Evolutionary conservation across 306 rosid genomes (phyloP).

Genomic region (Vicia faba): DNA sequence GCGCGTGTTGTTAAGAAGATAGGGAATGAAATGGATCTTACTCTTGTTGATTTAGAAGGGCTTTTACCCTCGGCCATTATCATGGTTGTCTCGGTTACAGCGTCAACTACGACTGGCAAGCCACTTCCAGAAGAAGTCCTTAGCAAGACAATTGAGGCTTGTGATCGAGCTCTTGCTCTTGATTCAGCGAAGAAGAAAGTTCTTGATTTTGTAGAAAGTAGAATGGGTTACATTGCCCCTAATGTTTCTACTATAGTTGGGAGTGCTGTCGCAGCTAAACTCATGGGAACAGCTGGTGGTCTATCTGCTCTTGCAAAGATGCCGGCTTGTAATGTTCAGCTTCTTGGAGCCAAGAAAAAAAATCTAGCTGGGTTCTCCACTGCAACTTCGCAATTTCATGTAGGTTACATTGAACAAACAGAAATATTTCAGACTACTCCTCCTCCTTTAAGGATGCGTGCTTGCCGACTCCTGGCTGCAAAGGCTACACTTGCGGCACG

Average conservation of each 20-base stretch:
- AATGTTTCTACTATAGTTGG: slow-evolving; percentile 93
- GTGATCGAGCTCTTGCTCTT: slow-evolving; percentile 92
- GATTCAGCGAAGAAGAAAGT: slow-evolving; percentile 88
- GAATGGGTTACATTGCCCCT: slow-evolving; percentile 98
- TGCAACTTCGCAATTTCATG: slow-evolving; percentile 90
- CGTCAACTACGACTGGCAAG: slow-evolving; percentile 97
- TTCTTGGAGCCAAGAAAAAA: slow-evolving; percentile 93
- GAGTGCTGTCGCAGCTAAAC: slow-evolving; percentile 96
- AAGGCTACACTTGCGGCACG: slow-evolving; percentile 94
- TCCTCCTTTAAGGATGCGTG: slow-evolving; percentile 85
- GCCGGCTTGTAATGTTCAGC: slow-evolving; percentile 99
- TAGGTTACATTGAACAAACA: slow-evolving; percentile 90
- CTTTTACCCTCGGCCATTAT: slow-evolving; percentile 89
- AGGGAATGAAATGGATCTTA: slow-evolving; percentile 88
- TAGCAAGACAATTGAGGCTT: slow-evolving; percentile 75
- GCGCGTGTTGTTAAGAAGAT: slow-evolving; percentile 97
- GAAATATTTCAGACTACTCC: slow-evolving; percentile 90
- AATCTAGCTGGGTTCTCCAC: slow-evolving; percentile 95
- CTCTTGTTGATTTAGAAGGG: slow-evolving; percentile 96
- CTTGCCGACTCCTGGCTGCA: slow-evolving; percentile 79
- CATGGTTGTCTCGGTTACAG: slow-evolving; percentile 97
- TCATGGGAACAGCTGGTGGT: slow-evolving; percentile 97
- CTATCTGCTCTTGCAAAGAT: slow-evolving; percentile 75
- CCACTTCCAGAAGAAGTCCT: slow-evolving; percentile 93
- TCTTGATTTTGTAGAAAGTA: slow-evolving; percentile 92